Evolutionary conservation across 225 moss, liverwort and hornwort species (phyloP), one percentile per base, ranked within the genome.

Genomic region (Marchantia paleacea): DNA sequence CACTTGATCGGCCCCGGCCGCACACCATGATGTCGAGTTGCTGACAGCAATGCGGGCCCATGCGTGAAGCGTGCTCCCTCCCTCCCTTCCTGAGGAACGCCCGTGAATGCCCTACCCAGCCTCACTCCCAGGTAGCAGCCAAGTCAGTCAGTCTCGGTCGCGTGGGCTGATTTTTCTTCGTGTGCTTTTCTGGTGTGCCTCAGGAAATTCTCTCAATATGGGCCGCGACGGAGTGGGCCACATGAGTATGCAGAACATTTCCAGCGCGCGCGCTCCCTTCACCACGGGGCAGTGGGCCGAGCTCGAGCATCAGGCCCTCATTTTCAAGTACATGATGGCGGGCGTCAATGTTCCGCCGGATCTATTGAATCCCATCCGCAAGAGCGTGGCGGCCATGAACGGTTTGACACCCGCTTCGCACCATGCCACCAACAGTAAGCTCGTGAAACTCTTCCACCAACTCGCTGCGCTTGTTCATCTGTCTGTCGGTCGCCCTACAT

Each of bases 291-390:
- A 99, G 85, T 99, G 99, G 99, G 95, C 94, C 50, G 99, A 99
- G 87, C 91, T 99, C 83, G 99, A 99, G 88, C 99, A 99, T 62
- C 99, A 99, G 79, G 99, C 99, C 12, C 91, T 95, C 54, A 99
- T 99, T 52, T 99, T 94, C 80, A 99, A 99, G 83, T 99, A 99
- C 80, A 95, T 99, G 95, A 94, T 95, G 92, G 99, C 99, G 6
- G 89, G 87, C 25, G 94, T 99, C n/a, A 95, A 89, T 58, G 95
- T 99, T 22, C 99, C 99, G 3, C 89, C 88, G 53, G 99, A 99
- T 83, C 92, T 99, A 2, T 53, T 99, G 57, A 94, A 95, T 81
- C 99, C 99, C 71, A 95, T 99, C 80, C 95, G 99, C 79, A 95
- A 91, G 85, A 95, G 95, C 70, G 94, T 99, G 50, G 95, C 94